Conservation (phyloP, 140 eudicot genomes). For the Stevia rebaudiana region DNA sequence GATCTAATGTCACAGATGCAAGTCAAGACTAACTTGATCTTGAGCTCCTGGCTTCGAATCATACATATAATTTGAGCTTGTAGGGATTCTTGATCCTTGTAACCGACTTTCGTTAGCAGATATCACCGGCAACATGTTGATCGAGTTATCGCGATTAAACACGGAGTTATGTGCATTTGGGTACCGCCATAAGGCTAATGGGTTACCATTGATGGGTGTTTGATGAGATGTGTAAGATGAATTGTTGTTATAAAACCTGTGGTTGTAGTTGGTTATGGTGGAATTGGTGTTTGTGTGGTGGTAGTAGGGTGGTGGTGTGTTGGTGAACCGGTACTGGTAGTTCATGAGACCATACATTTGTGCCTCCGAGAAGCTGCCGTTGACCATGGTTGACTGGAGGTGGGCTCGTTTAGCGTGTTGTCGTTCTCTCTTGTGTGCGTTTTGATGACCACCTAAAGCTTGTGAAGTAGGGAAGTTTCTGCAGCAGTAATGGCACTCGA, state of each 20-base stretch:
- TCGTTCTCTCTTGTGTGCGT: conserved; percentile 87
- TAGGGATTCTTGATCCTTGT: conserved; percentile 11
- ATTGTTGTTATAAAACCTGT: conserved; percentile 34
- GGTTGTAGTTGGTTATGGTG: too few relatives aligned
- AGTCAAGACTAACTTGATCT: conserved; percentile 86
- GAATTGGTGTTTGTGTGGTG: background rate
- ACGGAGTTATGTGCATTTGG: conserved; percentile 27
- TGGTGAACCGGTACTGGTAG: conserved; percentile 18
- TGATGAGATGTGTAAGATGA: conserved; percentile 14
- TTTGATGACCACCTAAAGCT: conserved; percentile 92
- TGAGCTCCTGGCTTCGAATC: conserved; percentile 31
- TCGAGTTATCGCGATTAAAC: too few relatives aligned
- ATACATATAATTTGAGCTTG: too few relatives aligned
- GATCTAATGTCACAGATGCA: conserved; percentile 52
- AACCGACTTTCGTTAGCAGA: conserved; percentile 16
- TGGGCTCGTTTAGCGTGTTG: conserved; percentile 75
- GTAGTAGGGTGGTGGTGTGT: conserved; percentile 24
- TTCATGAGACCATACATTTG: conserved; percentile 41
- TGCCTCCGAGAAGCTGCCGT: conserved; percentile 22
- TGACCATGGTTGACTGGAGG: conserved; percentile 42
- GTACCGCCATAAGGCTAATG: conserved; percentile 45
- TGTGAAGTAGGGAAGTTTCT: conserved; percentile 85
- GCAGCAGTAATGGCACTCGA: conserved; percentile 79
- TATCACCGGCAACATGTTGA: too few relatives aligned
- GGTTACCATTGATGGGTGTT: conserved; percentile 54